Evolutionary conservation across 1,139 yeast genomes (phyloP), one percentile per base, ranked within the genome.

Genomic region (Yamadazyma atlantica): DNA sequence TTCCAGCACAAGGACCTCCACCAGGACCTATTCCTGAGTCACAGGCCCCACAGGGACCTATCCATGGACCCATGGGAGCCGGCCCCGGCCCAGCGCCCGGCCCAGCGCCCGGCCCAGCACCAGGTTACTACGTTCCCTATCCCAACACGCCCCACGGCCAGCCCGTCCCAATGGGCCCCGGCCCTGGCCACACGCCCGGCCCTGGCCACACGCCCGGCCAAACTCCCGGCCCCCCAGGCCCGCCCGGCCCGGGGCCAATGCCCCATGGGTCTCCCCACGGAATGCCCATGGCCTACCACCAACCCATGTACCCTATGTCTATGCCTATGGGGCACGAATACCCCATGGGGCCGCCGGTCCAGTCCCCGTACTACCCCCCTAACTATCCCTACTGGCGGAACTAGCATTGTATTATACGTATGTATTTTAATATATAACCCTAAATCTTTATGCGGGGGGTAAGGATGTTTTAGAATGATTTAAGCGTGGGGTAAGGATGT

Each of bases 181-280:
- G 25, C 5, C 22, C 22, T 7, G 22, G 22, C 6, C 22, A 19
- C 6, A 19, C 9, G 22, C 22, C 22, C 6, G 22, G 22, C 8
- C 22, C 22, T 7, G 22, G 22, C 8, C 22, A 19, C 6, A 19
- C 9, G 22, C 22, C 22, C 6, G 22, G 22, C 8, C 22, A 19
- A 19, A 2, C 35, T 28, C 19, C 28, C 19, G 37, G 35, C 24
- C 36, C 41, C 10, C 34, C 33, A 8, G 22, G 12, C 14, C 19
- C 22, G 14, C 32, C 36, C 25, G 17, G 12, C 30, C 23, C 15
- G 24, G 28, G 7, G 15, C 35, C 21, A 31, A 34, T 37, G 36
- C 40, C 25, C 39, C 40, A 8, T 19, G 18, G 24, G 7, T 8
- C 15, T 4, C n/a, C n/a, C n/a, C n/a, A n/a, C n/a, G n/a, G n/a